A percentile compares a stretch with the other conserved stretches of the same genome.
These are phyloP conservation scores for Sugiyamaella mastotermitis DNA, from an alignment of 805 yeast genomes.

Conservation along the genomic window DNA sequence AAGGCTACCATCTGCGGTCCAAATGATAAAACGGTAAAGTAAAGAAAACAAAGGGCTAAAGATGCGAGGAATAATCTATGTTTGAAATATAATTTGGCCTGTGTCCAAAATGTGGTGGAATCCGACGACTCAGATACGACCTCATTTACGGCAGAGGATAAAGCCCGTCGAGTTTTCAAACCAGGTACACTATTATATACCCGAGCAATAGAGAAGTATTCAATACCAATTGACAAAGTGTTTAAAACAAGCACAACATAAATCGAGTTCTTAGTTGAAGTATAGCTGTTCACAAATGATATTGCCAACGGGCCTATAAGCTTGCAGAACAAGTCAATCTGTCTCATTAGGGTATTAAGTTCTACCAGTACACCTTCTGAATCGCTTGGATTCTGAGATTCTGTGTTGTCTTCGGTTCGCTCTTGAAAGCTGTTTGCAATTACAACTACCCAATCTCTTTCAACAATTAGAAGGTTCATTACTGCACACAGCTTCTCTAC, in stretches of 20 bases:
- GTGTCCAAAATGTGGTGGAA: neutral
- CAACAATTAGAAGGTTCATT: slow-evolving; percentile 34
- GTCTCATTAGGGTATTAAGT: slow-evolving; percentile 32
- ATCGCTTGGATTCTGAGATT: slow-evolving; percentile 5
- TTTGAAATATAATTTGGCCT: slow-evolving; percentile 19
- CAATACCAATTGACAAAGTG: slow-evolving; percentile 28
- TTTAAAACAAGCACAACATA: slow-evolving; percentile 27
- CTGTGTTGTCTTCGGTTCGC: neutral
- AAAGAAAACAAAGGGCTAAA: slow-evolving; percentile 26
- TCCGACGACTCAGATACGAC: neutral
- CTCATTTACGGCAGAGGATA: neutral
- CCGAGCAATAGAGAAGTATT: slow-evolving; percentile 30
- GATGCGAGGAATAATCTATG: slow-evolving; percentile 30
- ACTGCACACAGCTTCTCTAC: slow-evolving; percentile 31
- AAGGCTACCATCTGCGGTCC: slow-evolving; percentile 35
- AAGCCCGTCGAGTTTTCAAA: slow-evolving; percentile 13
- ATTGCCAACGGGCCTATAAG: slow-evolving; percentile 35
- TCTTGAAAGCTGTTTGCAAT: slow-evolving; percentile 22
- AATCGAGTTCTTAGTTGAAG: slow-evolving; percentile 25
- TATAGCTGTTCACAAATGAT: slow-evolving; percentile 27
- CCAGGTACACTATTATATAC: slow-evolving; percentile 31
- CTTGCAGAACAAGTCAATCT: slow-evolving; percentile 36
- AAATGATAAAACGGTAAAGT: slow-evolving; percentile 36
- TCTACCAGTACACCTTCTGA: slow-evolving; percentile 22
- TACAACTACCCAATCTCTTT: slow-evolving; percentile 38